Conservation (phyloP, 345 rosid genomes). For the Geranium rotundifolium region DNA sequence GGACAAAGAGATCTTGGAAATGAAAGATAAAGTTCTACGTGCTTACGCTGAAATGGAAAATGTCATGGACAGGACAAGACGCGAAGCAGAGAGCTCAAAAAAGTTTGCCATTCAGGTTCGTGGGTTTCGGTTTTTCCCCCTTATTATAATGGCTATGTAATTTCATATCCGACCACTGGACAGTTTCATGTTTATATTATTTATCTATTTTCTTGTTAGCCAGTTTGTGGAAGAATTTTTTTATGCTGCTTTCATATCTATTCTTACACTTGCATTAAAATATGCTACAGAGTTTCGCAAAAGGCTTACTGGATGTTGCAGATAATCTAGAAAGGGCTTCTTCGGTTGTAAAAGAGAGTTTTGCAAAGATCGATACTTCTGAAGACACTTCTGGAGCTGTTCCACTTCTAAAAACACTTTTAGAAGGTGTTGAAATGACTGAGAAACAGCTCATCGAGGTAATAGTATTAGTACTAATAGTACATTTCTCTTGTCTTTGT, state of each 20-base stretch:
- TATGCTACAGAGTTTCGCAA: constrained; percentile 64
- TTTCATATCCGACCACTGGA: background rate
- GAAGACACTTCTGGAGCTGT: constrained; percentile 48
- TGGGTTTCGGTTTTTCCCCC: background rate
- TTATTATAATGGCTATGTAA: background rate
- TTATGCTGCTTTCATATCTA: background rate
- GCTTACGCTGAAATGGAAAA: constrained; percentile 83
- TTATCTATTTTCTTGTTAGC: background rate
- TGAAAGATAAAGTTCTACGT: constrained; percentile 75
- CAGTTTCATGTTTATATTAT: background rate
- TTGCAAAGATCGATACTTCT: constrained; percentile 53
- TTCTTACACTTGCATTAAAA: background rate
- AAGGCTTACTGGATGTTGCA: constrained; percentile 66
- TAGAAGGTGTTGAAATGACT: constrained; percentile 97
- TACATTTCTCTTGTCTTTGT: background rate
- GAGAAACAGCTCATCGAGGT: constrained; percentile 90
- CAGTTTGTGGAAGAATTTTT: background rate
- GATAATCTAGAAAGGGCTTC: constrained; percentile 96
- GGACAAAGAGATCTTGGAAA: constrained; percentile 42
- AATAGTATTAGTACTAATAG: background rate
- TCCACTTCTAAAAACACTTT: constrained; percentile 59
- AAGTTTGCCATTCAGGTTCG: constrained; percentile 82
- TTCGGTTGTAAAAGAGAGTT: constrained; percentile 68
- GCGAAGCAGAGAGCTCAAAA: constrained; percentile 81
- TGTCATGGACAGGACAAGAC: constrained; percentile 69